Base-by-base conservation (phyloP, 768 basidiomycete genomes). In the Pseudohyphozyma bogoriensis region DNA sequence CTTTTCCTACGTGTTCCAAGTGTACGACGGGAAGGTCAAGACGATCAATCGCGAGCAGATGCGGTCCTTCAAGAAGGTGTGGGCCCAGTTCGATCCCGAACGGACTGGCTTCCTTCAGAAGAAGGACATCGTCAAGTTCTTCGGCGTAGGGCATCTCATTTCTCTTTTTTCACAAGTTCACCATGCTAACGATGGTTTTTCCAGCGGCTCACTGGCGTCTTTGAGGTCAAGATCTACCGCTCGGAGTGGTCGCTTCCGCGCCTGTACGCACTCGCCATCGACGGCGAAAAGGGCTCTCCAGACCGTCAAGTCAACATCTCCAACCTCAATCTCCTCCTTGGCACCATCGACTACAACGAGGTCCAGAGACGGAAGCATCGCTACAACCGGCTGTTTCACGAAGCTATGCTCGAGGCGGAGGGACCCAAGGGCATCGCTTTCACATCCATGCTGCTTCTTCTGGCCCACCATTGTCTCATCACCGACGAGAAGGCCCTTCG, bases 1-100 rank as follows among this genome's bases (percentile, higher is more conserved):
- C 71, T 96, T 97, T 74, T 88, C 89, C 24, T 95, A 92, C 73
- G 88, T 95, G 11, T 93, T 90, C 76, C 89, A 92, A 74, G 80
- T 85, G 35, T 84, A 86, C 13, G n/a, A n/a, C n/a, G 83, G 85
- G 7, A 84, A 84, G n/a, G 82, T 85, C 22, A 86, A 82, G 63
- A 82, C 84, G 0, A 83, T 97, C 54, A 86, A 85, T 24, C 80
- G 93, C 52, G 86, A 89, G 65, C 85, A 95, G 71, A 93, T 96
- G 83, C 83, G 93, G 36, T 77, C 83, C 2, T 96, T 90, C 80
- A 97, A 97, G 78, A 88, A 89, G 70, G 80, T 87, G 3, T 97
- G 93, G 93, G 84, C 85, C 3, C 81, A 85, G 71, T 88, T 84
- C 70, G 84, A 91, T 28, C 82, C 85, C 59, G 78, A 81, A 12